phyloP scores from a whole-genome alignment of 768 basidiomycete genomes.

The Crucibulum laeve region DNA sequence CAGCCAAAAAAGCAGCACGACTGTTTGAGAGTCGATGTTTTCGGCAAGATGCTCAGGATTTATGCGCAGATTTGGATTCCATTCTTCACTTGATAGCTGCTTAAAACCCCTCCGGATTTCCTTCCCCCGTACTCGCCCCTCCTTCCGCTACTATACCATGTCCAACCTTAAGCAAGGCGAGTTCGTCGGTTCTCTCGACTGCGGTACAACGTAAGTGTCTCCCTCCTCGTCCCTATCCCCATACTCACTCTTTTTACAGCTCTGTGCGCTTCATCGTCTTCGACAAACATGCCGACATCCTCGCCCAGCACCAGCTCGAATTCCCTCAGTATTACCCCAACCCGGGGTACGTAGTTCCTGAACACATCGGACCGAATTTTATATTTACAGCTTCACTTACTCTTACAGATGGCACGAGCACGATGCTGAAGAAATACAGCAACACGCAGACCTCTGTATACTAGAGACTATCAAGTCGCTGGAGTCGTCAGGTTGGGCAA shows the following conservation, averaged over 20 bases:
- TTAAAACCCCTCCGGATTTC: neutral
- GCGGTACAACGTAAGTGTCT: conserved; percentile 82
- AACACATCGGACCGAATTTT: neutral
- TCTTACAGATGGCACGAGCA: conserved; percentile 88
- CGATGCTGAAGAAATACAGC: conserved; percentile 78
- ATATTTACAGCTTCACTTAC: neutral
- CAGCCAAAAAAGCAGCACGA: no score
- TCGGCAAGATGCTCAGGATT: no score
- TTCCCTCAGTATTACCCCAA: conserved; percentile 92
- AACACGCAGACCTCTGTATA: conserved; percentile 73
- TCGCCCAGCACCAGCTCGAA: conserved; percentile 87
- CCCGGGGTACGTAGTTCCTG: conserved; percentile 54
- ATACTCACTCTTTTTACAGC: conserved; percentile 29
- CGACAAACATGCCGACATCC: conserved; percentile 79
- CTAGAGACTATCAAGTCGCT: conserved; percentile 64
- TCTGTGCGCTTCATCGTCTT: conserved; percentile 92
- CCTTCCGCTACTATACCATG: conserved; percentile 15
- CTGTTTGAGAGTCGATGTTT: no score
- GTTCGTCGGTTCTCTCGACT: conserved; percentile 91
- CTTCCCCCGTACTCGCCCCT: neutral
- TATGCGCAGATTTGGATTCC: no score
- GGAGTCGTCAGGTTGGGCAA: conserved; percentile 71
- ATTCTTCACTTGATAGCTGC: neutral
- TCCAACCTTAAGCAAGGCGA: conserved; percentile 54
- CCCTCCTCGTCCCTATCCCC: neutral